These are phyloP conservation scores for Triticum turgidum DNA, from an alignment of 176 grass and related monocot species.

Conservation along the genomic window DNA sequence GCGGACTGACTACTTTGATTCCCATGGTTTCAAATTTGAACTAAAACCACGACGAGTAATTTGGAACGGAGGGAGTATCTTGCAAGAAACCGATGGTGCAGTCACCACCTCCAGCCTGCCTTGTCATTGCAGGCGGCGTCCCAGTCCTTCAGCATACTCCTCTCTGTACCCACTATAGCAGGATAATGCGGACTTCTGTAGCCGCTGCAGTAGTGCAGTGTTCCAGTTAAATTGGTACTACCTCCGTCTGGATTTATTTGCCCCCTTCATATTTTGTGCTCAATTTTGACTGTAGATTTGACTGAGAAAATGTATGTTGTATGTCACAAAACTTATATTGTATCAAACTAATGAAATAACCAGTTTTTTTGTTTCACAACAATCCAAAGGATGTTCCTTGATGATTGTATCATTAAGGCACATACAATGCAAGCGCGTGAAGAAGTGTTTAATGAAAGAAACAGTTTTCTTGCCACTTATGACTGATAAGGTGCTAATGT, in stretches of 20 bases:
- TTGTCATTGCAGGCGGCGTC: neutral
- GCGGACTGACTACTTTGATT: neutral
- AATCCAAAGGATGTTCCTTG: neutral
- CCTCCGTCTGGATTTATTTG: too few relatives aligned
- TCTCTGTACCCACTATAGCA: neutral
- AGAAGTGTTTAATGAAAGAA: neutral
- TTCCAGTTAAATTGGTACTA: too few relatives aligned
- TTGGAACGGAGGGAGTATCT: neutral
- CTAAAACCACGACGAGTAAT: too few relatives aligned
- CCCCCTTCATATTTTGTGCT: too few relatives aligned
- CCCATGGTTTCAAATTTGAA: neutral
- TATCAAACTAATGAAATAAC: constrained; percentile 2
- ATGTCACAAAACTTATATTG: too few relatives aligned
- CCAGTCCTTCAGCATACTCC: neutral
- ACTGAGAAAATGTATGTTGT: too few relatives aligned
- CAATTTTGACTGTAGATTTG: too few relatives aligned
- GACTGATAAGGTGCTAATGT: neutral
- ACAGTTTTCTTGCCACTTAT: neutral
- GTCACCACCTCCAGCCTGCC: neutral
- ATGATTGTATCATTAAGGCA: neutral
- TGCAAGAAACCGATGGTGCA: neutral
- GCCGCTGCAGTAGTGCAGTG: too few relatives aligned
- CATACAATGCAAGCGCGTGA: neutral
- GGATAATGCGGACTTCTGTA: neutral
- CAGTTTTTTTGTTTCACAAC: neutral